These are phyloP conservation scores for Manihot esculenta DNA, from an alignment of 441 rosid genomes.

Conservation along the genomic window DNA sequence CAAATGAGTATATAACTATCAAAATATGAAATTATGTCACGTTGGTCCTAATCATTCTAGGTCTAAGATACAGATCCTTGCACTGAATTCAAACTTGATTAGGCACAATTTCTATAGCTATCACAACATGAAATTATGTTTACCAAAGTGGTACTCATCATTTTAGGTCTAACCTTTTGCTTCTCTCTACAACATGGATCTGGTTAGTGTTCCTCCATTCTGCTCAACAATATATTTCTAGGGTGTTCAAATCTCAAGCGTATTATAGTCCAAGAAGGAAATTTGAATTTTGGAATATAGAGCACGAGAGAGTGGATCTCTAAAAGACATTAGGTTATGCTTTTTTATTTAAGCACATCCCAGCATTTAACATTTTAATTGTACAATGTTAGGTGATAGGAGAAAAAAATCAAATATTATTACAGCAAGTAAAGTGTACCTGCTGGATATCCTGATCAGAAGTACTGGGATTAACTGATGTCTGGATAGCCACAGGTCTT, in stretches of 20 bases:
- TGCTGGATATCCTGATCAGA: constrained; percentile 98
- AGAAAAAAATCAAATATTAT: not conserved
- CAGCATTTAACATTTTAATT: not conserved
- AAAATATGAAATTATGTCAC: no score
- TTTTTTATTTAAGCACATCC: not conserved
- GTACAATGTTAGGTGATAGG: not conserved
- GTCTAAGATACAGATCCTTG: not conserved
- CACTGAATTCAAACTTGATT: not conserved
- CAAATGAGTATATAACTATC: no score
- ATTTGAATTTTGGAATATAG: not conserved
- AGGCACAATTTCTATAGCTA: not conserved
- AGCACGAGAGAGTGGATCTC: not conserved
- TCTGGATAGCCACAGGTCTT: constrained; percentile 83
- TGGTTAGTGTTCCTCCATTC: not conserved
- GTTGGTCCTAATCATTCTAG: no score
- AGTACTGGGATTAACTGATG: constrained; percentile 73
- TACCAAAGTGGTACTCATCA: not conserved
- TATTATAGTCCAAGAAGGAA: not conserved
- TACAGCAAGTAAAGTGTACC: constrained; percentile 42
- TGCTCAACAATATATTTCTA: not conserved
- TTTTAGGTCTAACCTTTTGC: not conserved
- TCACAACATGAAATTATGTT: not conserved
- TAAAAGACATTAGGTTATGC: not conserved
- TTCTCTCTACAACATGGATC: no score
- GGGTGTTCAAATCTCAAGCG: not conserved